Percentiles rank a stretch among this genome's conserved stretches.
phyloP scores from a whole-genome alignment of 164 flowering plant genomes.

The Buxus sempervirens region DNA sequence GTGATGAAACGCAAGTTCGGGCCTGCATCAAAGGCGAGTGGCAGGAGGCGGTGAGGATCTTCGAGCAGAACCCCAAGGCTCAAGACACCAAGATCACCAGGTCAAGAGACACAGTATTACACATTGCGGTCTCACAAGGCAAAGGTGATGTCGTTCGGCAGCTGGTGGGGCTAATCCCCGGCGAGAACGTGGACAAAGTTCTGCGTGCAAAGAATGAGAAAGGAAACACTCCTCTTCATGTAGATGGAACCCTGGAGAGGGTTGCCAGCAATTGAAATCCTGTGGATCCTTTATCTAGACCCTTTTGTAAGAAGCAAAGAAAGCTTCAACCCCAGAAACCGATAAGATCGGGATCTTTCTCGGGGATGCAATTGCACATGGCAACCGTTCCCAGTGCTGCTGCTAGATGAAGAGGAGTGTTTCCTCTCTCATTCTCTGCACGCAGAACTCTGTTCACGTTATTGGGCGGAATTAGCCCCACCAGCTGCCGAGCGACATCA shows the following conservation, averaged over 20 bases:
- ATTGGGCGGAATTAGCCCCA: neutral
- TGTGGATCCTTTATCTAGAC: no score
- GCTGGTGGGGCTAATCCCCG: neutral
- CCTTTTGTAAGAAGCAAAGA: no score
- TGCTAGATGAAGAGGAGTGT: conserved; percentile 35
- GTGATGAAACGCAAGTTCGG: neutral
- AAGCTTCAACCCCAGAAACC: no score
- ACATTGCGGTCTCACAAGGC: neutral
- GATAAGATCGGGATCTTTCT: neutral
- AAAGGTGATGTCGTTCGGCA: neutral
- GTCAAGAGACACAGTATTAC: neutral
- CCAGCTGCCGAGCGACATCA: neutral
- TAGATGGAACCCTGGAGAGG: conserved; percentile 28
- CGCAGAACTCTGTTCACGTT: neutral
- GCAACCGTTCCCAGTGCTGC: conserved; percentile 25
- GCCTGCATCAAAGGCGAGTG: neutral
- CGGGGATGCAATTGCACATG: conserved; percentile 23
- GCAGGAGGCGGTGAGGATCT: neutral
- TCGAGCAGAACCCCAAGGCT: neutral
- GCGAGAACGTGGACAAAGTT: neutral
- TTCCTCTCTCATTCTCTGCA: conserved; percentile 5
- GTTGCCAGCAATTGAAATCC: no score
- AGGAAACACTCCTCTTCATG: conserved; percentile 32
- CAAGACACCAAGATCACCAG: neutral
- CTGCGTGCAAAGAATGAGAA: neutral